Percentiles rank a stretch among this genome's conserved stretches.
Evolutionary conservation across 2,329 filamentous ascomycete genomes (phyloP).

Genomic region (Colletotrichum chlorophyti): DNA sequence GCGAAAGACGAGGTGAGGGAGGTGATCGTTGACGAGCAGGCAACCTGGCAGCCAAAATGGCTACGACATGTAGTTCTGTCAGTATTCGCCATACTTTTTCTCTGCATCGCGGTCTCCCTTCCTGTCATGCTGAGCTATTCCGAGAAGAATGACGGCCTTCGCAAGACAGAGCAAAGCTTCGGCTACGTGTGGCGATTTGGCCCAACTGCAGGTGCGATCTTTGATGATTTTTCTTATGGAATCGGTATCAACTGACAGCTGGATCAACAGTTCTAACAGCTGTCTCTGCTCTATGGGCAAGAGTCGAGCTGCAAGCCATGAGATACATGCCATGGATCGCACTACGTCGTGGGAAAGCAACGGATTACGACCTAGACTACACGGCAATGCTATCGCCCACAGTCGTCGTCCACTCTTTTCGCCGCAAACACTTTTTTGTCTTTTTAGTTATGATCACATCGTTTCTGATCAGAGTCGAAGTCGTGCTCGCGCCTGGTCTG

Average conservation of each 20-base stretch:
- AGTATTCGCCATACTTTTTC: not conserved
- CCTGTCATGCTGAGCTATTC: slow-evolving; percentile 3
- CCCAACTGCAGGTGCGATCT: slow-evolving; percentile 9
- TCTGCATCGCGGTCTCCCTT: not conserved
- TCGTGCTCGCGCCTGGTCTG: slow-evolving; percentile 15
- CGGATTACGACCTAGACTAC: slow-evolving; percentile 9
- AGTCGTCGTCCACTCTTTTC: slow-evolving; percentile 1
- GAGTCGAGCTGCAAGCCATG: slow-evolving; percentile 11
- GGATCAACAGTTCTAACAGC: slow-evolving; percentile 1
- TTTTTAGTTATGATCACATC: not conserved
- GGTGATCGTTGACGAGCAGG: no score
- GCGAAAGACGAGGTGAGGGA: no score
- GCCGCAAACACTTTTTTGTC: slow-evolving; percentile 2
- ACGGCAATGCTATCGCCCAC: slow-evolving; percentile 12
- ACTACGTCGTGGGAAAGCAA: not conserved
- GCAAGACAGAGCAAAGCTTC: not conserved
- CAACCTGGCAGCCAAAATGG: slow-evolving; percentile 3
- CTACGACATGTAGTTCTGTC: not conserved
- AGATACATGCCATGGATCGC: slow-evolving; percentile 20
- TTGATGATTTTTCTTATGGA: no score
- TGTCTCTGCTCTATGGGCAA: slow-evolving; percentile 2
- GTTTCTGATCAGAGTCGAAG: slow-evolving; percentile 9
- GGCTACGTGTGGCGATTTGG: slow-evolving; percentile 16
- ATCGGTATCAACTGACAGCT: no score
- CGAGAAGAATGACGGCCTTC: not conserved